These are phyloP conservation scores for Corylus americana DNA, from an alignment of 306 rosid genomes.

Conservation along the genomic window DNA sequence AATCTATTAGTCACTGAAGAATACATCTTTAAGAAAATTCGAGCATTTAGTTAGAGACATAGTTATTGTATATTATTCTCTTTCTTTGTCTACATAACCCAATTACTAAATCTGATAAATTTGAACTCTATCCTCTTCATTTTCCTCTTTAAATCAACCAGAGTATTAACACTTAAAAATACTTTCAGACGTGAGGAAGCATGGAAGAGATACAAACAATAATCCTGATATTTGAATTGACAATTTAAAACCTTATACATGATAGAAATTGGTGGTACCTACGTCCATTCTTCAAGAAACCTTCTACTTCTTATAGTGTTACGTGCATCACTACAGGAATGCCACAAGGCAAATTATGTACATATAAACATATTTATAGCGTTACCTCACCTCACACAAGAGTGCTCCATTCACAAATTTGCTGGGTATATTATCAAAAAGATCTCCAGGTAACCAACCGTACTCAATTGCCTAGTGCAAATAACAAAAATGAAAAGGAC, in stretches of 20 bases:
- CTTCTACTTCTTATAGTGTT: neutral
- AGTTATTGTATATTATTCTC: neutral
- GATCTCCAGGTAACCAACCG: conserved; percentile 89
- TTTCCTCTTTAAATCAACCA: conserved; percentile 1
- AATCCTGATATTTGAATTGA: neutral
- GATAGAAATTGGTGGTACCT: neutral
- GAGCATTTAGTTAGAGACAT: neutral
- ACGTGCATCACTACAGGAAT: neutral
- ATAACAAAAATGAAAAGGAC: neutral
- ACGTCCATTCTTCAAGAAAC: neutral
- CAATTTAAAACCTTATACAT: neutral
- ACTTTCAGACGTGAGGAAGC: neutral
- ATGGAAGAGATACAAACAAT: neutral
- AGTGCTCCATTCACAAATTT: conserved; percentile 81
- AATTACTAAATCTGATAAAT: neutral
- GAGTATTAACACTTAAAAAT: neutral
- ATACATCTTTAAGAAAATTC: neutral
- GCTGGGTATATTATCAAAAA: conserved; percentile 88
- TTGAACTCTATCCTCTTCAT: neutral
- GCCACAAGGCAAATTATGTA: conserved; percentile 1
- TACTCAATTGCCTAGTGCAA: conserved; percentile 80
- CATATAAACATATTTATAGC: conserved; percentile 18
- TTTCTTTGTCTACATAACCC: neutral
- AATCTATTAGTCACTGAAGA: neutral
- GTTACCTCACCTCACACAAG: conserved; percentile 75